Base-by-base conservation (phyloP, 331 rosid species). In the Telfairia occidentalis region DNA sequence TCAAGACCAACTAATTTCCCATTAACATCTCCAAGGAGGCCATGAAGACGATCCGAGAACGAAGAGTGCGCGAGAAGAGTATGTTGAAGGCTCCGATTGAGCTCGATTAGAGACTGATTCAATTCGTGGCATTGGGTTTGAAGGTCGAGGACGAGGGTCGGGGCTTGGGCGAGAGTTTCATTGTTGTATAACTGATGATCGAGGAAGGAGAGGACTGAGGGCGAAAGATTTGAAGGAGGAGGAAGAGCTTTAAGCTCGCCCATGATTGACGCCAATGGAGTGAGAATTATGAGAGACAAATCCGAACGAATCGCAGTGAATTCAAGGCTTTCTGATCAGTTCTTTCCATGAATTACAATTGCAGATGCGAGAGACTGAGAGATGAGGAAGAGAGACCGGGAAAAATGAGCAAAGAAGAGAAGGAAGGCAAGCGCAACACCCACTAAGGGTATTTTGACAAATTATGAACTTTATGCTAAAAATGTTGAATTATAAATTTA, bases 71-170 rank as follows among this genome's bases (percentile, higher is more conserved):
- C 82, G 1, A 81, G 76, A 34, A 88, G 88, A 60, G 83, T 78
- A 7, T 73, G 83, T 71, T 84, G 89, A 5, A 91, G 94, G 49
- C 82, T 77, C 63, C 80, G 87, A 78, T 89, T 85, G 77, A 89
- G 87, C 65, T 87, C 85, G 64, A 78, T 9, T 23, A 91, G 81
- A 73, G 83, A 72, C 55, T 75, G 90, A 86, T 86, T 91, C 85
- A 93, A 77, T 71, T 86, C 84, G 57, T 55, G 80, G 81, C 91
- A 89, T 75, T 81, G 90, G 40, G 77, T 54, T 78, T 81, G 86
- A 73, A 93, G 94, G 79, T 93, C 92, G 75, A 85, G 30, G 0
- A 84, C 86, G 67, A 88, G 82, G 71, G 15, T 72, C 43, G 92
- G 42, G 78, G 92, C 86, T 57, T 74, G 80, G 28, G 79, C 54